Percentiles rank a stretch among this genome's conserved stretches.
These are phyloP conservation scores for Mitragyna speciosa DNA, from an alignment of 257 asterid species.

Conservation along the genomic window DNA sequence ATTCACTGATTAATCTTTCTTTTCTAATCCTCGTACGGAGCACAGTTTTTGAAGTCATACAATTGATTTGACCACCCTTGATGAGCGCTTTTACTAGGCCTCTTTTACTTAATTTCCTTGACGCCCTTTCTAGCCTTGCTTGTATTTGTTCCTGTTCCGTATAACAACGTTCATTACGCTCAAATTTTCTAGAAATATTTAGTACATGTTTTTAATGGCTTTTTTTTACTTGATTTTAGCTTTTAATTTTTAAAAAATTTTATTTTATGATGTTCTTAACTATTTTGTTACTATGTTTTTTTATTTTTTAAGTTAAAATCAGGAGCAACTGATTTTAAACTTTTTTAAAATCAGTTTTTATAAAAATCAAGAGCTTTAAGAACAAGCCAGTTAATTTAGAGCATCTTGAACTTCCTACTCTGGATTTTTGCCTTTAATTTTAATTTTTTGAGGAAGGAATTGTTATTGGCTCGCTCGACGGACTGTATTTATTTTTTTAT, in stretches of 20 bases:
- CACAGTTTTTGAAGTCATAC: not conserved
- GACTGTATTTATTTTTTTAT: too few relatives aligned
- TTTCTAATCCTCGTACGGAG: conserved; percentile 2
- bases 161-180: not conserved
- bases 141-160: not conserved
- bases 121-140: not conserved
- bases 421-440: not conserved
- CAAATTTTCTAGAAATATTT: not conserved
- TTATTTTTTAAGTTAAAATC: too few relatives aligned
- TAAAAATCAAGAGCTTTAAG: too few relatives aligned
- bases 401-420: not conserved
- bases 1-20: not conserved
- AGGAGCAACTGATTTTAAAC: too few relatives aligned
- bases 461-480: not conserved
- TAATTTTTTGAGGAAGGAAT: not conserved
- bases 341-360: too few relatives aligned
- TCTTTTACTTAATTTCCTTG: not conserved
- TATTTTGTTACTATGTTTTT: too few relatives aligned
- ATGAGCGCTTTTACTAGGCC: not conserved
- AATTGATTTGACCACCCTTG: not conserved
- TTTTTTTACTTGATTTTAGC: too few relatives aligned
- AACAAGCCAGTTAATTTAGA: not conserved
- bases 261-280: too few relatives aligned
- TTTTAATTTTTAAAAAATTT: too few relatives aligned
- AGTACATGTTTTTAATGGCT: too few relatives aligned